Conservation (phyloP, 208 protist species). For the Crithidia mellificae region DNA sequence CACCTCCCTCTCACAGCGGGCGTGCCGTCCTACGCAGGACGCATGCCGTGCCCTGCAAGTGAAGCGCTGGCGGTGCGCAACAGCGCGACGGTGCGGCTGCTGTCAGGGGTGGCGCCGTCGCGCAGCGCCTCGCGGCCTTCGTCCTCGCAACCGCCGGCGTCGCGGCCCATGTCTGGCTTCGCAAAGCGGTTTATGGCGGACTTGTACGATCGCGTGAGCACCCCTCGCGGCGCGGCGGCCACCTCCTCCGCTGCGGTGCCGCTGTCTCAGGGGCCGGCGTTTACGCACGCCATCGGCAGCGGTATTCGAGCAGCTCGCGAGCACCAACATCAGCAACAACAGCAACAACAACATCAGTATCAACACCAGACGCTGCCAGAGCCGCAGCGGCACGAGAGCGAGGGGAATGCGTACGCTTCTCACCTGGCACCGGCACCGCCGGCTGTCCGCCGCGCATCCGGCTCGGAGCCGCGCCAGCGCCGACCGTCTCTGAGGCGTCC, state of each 20-base stretch:
- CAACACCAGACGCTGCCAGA: neutral
- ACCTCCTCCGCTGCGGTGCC: conserved; percentile 2
- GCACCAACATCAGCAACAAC: conserved; percentile 5
- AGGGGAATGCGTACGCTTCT: neutral
- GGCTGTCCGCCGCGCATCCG: neutral
- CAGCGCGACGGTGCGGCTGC: conserved; percentile 23
- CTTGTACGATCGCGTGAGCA: conserved; percentile 43
- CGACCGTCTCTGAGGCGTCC: conserved; percentile 1
- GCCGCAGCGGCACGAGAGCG: neutral
- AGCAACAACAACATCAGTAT: conserved; percentile 8
- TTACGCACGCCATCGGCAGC: conserved; percentile 8
- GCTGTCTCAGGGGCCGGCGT: neutral
- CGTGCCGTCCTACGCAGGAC: conserved; percentile 19
- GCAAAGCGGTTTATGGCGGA: conserved; percentile 48
- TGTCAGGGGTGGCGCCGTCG: neutral
- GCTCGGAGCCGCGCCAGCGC: neutral
- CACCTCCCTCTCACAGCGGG: neutral
- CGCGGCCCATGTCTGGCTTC: conserved; percentile 31
- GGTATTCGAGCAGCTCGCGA: conserved; percentile 12
- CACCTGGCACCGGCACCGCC: neutral
- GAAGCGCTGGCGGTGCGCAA: conserved; percentile 29
- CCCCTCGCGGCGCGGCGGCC: neutral
- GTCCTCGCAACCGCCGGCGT: conserved; percentile 1
- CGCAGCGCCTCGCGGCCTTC: neutral
- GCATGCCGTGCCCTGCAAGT: conserved; percentile 21